Conservation (phyloP, 108 stramenopile genomes). For the Fistulifera pelliculosa region DNA sequence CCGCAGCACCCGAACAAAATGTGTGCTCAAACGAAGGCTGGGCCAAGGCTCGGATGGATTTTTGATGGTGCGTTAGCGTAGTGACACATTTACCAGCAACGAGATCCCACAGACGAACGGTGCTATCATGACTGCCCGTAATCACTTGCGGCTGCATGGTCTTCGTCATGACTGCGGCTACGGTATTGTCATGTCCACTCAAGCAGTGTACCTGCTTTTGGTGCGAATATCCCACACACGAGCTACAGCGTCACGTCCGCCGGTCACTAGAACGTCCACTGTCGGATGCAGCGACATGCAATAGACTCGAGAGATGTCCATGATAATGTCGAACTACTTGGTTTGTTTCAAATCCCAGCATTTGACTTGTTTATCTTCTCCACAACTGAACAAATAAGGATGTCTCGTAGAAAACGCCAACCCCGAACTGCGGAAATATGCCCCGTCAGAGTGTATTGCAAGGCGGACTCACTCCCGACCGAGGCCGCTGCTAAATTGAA, state of each 20-base stretch:
- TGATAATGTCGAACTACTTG: conserved; percentile 99
- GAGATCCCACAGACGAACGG: conserved; percentile 98
- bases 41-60: conserved; percentile 85
- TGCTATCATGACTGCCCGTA: conserved; percentile 96
- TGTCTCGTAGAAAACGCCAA: conserved; percentile 88
- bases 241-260: conserved; percentile 94
- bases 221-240: conserved; percentile 99
- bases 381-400: conserved; percentile 95
- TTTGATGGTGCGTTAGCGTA: conserved; percentile 98
- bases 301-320: conserved; percentile 96
- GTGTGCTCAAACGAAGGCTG: conserved; percentile 86
- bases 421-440: conserved; percentile 96
- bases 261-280: conserved; percentile 97
- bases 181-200: conserved; percentile 91
- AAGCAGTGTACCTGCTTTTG: conserved; percentile 89
- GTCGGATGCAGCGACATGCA: conserved; percentile 92
- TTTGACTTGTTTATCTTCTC: conserved; percentile 97
- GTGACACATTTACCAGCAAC: conserved; percentile 94
- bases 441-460: conserved; percentile 95
- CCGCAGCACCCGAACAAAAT: conserved; percentile 93
- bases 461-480: conserved; percentile 82
- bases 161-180: conserved; percentile 84
- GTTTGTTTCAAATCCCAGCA: conserved; percentile 99
- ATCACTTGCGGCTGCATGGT: conserved; percentile 91
- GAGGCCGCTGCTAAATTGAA: conserved; percentile 97